These are phyloP conservation scores for Plasmodium gonderi DNA, from an alignment of 169 alveolate genomes.

Conservation along the genomic window DNA sequence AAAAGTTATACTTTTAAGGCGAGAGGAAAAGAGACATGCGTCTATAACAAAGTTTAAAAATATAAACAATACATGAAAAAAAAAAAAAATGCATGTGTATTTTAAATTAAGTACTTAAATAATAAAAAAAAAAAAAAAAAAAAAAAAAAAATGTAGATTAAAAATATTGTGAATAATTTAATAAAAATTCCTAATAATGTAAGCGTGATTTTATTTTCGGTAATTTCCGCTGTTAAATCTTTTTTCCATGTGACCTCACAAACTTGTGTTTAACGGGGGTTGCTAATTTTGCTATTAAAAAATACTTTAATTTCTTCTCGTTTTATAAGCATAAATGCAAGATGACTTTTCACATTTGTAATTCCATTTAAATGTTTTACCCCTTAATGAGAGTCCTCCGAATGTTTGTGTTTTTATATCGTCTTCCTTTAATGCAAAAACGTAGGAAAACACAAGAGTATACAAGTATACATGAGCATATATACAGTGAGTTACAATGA, in stretches of 20 bases:
- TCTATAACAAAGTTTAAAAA: neutral
- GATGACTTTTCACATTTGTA: neutral
- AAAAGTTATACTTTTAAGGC: neutral
- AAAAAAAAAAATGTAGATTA: neutral
- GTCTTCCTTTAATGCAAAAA: neutral
- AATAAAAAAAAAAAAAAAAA: neutral
- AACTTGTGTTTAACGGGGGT: neutral
- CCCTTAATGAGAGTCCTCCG: neutral
- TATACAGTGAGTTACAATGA: neutral
- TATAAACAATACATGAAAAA: neutral
- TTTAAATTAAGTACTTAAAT: neutral
- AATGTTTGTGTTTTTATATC: neutral
- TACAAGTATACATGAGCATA: neutral
- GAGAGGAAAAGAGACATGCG: neutral
- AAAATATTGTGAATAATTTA: neutral
- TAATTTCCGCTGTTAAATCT: neutral
- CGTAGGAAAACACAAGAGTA: neutral
- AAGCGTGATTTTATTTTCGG: neutral
- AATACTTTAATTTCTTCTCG: neutral
- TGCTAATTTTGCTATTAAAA: neutral
- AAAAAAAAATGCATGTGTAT: neutral
- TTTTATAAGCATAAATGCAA: neutral
- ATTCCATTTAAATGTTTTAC: neutral
- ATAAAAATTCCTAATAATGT: neutral
- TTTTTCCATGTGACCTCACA: neutral